These are phyloP conservation scores for Diversispora epigaea DNA, from an alignment of 192 early-diverging fungal genomes.

Conservation along the genomic window DNA sequence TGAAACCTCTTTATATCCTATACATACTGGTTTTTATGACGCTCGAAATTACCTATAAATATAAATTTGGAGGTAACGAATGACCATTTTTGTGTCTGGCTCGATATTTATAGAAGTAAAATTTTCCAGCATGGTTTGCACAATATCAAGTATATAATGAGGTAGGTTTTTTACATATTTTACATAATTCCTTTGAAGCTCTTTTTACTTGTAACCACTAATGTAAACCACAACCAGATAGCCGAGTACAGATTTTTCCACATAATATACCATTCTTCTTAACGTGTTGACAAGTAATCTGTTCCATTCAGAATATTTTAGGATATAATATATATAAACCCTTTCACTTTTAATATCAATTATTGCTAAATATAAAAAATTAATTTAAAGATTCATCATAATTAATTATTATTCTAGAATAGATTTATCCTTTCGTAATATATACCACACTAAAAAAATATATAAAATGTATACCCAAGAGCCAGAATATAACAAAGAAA, in stretches of 20 bases:
- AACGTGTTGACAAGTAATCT: too few species aligned
- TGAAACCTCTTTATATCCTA: too few species aligned
- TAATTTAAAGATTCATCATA: constrained; percentile 1
- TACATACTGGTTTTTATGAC: too few species aligned
- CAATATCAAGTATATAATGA: not conserved
- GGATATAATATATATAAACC: constrained; percentile 20
- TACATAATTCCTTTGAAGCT: constrained; percentile 6
- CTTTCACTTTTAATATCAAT: constrained; percentile 20
- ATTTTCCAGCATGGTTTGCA: constrained; percentile 1
- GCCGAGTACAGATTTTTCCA: constrained; percentile 8
- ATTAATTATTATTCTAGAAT: constrained; percentile 10
- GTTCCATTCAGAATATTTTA: constrained; percentile 17
- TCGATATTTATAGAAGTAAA: constrained; percentile 4
- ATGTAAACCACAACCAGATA: not conserved
- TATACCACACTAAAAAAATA: too few species aligned
- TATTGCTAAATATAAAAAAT: constrained; percentile 17
- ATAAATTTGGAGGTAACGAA: too few species aligned
- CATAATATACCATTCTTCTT: constrained; percentile 7
- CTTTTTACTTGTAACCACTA: not conserved
- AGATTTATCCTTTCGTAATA: constrained; percentile 5
- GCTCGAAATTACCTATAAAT: too few species aligned
- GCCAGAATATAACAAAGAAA: too few species aligned
- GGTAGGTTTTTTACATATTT: not conserved
- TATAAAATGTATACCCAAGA: too few species aligned
- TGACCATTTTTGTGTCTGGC: not conserved